phyloP scores from a whole-genome alignment of 345 rosid species.

The Populus pruinosa region DNA sequence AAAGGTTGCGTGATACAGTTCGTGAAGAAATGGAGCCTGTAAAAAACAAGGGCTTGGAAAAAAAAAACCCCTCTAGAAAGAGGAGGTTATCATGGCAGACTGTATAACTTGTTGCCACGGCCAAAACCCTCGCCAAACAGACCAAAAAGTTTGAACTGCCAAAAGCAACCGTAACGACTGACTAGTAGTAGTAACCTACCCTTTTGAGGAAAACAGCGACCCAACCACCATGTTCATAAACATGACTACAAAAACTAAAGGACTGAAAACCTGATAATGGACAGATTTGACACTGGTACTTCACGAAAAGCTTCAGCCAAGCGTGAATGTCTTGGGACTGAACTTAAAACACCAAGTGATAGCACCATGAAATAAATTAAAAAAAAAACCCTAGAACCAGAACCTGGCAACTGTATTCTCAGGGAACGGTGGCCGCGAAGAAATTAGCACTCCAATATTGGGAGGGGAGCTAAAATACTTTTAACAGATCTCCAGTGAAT shows the following conservation, averaged over 20 bases:
- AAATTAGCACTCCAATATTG: slow-evolving; percentile 13
- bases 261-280: slow-evolving; percentile 18
- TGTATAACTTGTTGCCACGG: slow-evolving; percentile 37
- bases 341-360: slow-evolving; percentile 42
- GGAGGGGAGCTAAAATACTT: slow-evolving; percentile 27
- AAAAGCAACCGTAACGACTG: slow-evolving; percentile 17
- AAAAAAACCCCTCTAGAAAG: slow-evolving; percentile 23
- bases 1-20: slow-evolving; percentile 30
- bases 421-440: slow-evolving; percentile 39
- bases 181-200: slow-evolving; percentile 15
- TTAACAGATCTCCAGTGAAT: slow-evolving; percentile 41
- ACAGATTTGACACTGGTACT: slow-evolving; percentile 19
- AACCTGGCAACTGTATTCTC: slow-evolving; percentile 49
- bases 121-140: slow-evolving; percentile 40
- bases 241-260: slow-evolving; percentile 24
- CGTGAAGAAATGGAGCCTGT: slow-evolving; percentile 25
- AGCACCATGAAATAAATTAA: slow-evolving; percentile 33
- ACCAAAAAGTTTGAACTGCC: slow-evolving; percentile 18
- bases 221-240: slow-evolving; percentile 28
- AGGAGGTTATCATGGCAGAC: slow-evolving; percentile 41
- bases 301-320: slow-evolving; percentile 20
- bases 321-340: slow-evolving; percentile 3
- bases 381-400: slow-evolving; percentile 28
- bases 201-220: slow-evolving; percentile 29
- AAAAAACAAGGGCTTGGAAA: slow-evolving; percentile 34